Conservation (phyloP, 805 yeast species). For the Ogataea methanolica region DNA sequence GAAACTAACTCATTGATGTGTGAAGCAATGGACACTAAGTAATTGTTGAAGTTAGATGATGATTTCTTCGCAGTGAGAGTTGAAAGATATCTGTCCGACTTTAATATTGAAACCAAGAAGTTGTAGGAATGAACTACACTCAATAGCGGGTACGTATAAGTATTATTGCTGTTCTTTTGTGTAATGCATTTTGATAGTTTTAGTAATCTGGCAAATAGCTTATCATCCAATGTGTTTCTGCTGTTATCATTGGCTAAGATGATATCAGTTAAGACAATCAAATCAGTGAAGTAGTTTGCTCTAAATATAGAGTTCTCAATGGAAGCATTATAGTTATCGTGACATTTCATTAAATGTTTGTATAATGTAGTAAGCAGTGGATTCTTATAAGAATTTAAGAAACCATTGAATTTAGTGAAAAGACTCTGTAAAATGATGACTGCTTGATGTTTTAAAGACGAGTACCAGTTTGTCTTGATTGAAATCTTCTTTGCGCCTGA, state of each 20-base stretch:
- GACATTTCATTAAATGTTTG: conserved; percentile 29
- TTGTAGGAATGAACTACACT: conserved; percentile 27
- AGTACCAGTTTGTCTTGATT: conserved; percentile 30
- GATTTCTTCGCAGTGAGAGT: conserved; percentile 23
- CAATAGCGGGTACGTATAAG: conserved; percentile 27
- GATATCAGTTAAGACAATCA: conserved; percentile 26
- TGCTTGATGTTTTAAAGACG: conserved; percentile 27
- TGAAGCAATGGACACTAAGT: conserved; percentile 18
- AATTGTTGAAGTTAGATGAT: conserved; percentile 14
- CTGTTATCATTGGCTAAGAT: conserved; percentile 26
- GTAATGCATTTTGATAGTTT: conserved; percentile 25
- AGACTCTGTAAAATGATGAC: conserved; percentile 25
- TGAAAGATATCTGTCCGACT: conserved; percentile 27
- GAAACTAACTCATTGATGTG: conserved; percentile 15
- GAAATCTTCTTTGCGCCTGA: conserved; percentile 25
- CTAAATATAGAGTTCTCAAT: conserved; percentile 27
- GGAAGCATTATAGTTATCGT: conserved; percentile 30
- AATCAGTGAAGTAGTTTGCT: conserved; percentile 30
- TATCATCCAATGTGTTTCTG: conserved; percentile 26
- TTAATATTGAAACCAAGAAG: conserved; percentile 24
- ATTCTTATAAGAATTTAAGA: conserved; percentile 28
- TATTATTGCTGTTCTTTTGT: conserved; percentile 13
- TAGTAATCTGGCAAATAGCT: conserved; percentile 26
- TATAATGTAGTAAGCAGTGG: conserved; percentile 25
- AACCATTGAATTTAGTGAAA: conserved; percentile 31